Base-by-base conservation (phyloP, 306 rosid species). In the Lablab purpureus region DNA sequence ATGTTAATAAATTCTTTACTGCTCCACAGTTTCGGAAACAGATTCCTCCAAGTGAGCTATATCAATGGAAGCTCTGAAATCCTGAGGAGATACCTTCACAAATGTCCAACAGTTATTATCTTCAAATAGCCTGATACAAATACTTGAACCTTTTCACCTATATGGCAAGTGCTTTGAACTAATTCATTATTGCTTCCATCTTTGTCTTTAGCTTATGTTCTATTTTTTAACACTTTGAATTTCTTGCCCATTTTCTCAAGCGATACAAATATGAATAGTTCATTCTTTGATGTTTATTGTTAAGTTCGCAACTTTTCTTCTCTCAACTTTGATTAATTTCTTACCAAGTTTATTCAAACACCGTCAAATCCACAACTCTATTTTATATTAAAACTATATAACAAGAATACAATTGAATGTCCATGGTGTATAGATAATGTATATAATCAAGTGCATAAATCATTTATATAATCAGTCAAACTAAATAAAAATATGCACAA, bases 11-110 rank as follows among this genome's bases (percentile, higher is more conserved):
- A 51, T 59, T 17, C 60, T 83, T 85, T 72, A 7, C 73, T 52
- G 13, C 36, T 86, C 85, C 84, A 92, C 95, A 92, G 82, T 92
- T 92, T 84, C 90, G 97, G 97, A 92, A 90, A 71, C 87, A 89
- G 72, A 34, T 90, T 87, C 97, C 97, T 87, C 82, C 93, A 70
- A 92, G 78, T 73, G 95, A 92, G 88, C 97, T 95, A 22, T 92
- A 92, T 75, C 74, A 82, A 74, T 75, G 93, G 92, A 82, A 77
- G 69, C 79, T 92, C 95, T 65, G 93, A 92, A 32, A 90, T 92
- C 89, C 88, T 10, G 93, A 86, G 68, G 88, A 89, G 75, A 59
- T 59, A 85, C 89, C 46, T 88, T 92, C 83, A 89, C 93, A 18
- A 85, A 89, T 78, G 88, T 92, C 81, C 95, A 92, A 76, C 93